Evolutionary conservation across 2,329 filamentous ascomycete genomes (phyloP).

Genomic region (Stagonosporopsis vannaccii): DNA sequence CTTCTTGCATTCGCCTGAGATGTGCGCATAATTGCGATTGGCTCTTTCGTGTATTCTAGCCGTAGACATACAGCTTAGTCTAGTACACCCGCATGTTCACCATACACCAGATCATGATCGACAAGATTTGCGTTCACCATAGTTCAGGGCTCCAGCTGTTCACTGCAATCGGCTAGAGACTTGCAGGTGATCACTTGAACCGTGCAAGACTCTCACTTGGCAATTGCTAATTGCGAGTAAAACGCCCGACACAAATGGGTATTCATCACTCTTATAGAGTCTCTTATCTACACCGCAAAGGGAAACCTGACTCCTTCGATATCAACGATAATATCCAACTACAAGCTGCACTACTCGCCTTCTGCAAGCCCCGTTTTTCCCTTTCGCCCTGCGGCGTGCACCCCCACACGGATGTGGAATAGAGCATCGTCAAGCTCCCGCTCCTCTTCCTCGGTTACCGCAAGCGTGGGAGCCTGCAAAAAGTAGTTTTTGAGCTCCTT

Average conservation of each 20-base stretch:
- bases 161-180: not conserved
- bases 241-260: not conserved
- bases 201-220: not conserved
- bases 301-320: not conserved
- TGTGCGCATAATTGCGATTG: constrained; percentile 3
- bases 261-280: not conserved
- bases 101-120: constrained; percentile 10
- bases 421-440: constrained; percentile 78
- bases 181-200: not conserved
- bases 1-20: constrained; percentile 10
- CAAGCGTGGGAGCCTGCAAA: constrained; percentile 57
- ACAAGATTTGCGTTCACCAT: not conserved
- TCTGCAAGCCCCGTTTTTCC: constrained; percentile 10
- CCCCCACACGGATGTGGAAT: constrained; percentile 77
- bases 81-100: not conserved
- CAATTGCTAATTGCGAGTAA: not conserved
- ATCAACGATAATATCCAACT: not conserved
- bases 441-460: constrained; percentile 70
- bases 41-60: not conserved
- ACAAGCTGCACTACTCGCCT: not conserved
- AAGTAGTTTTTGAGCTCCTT: constrained; percentile 62
- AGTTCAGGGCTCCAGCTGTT: not conserved
- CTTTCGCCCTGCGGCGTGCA: constrained; percentile 73
- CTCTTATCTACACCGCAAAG: not conserved
- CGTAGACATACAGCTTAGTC: not conserved